Conservation (phyloP, 208 protist genomes). For the Phytomonas sp. region DNA sequence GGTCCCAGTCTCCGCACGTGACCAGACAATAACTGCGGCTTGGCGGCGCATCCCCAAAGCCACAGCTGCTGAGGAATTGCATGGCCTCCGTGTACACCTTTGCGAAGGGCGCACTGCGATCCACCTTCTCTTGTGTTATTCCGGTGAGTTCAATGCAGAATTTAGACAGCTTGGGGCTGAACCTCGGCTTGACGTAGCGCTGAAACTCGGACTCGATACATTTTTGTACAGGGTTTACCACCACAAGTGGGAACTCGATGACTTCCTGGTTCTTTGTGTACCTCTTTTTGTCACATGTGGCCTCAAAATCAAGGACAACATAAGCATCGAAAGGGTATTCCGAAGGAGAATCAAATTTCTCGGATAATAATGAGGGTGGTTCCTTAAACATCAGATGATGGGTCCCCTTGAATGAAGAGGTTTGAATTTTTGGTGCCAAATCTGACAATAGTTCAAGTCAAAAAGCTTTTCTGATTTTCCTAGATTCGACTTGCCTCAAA, state of each 20-base stretch:
- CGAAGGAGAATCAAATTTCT: not conserved
- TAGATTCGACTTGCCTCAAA: not conserved
- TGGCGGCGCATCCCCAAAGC: conserved; percentile 39
- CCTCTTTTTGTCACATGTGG: conserved; percentile 69
- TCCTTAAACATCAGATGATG: not conserved
- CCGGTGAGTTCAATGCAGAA: conserved; percentile 87
- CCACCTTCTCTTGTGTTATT: conserved; percentile 67
- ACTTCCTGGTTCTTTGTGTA: conserved; percentile 52
- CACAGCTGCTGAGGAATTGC: conserved; percentile 33
- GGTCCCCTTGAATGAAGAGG: not conserved
- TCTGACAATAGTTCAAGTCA: not conserved
- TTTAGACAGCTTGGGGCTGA: conserved; percentile 34
- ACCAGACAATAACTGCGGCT: conserved; percentile 73
- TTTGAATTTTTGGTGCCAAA: not conserved
- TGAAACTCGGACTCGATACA: conserved; percentile 70
- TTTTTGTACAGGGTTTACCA: conserved; percentile 48
- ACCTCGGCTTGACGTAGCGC: conserved; percentile 77
- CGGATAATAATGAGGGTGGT: not conserved
- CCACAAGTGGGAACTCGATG: conserved; percentile 86
- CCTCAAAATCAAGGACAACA: conserved; percentile 93
- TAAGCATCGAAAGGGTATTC: conserved; percentile 39
- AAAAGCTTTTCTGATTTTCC: not conserved
- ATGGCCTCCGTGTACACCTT: conserved; percentile 50
- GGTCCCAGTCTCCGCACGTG: conserved; percentile 93
- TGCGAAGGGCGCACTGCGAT: conserved; percentile 44